Evolutionary conservation across 805 yeast genomes (phyloP), one percentile per base, ranked within the genome.

Genomic region (Myxozyma monticola): DNA sequence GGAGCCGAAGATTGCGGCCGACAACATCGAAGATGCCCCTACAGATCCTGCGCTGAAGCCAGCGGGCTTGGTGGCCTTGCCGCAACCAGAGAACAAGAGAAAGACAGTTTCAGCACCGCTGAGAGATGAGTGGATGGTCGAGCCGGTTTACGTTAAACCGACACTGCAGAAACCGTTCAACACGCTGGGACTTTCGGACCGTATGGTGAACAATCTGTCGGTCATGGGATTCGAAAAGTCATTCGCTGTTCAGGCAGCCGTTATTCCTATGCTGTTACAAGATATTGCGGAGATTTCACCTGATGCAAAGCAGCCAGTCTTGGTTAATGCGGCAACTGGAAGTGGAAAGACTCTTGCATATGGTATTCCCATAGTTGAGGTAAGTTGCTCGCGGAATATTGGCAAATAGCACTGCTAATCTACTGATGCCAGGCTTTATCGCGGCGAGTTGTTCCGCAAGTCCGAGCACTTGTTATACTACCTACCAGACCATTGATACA

Each of bases 311-410:
- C 66, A 54, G 1, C 96, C 93, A 68, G 67, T 89, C 17, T 71
- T 91, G 38, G 96, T 91, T 4, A 90, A 91, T 68, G 96, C 99
- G 1, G 80, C 95, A 9, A 91, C 99, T 0, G 99, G 99, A 37
- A 85, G 96, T 0, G 99, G 99, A 62, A 91, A 91, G 65, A 91
- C 99, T 0, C 71, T 93, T 47, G 95, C 96, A 1, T 91, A 91
- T 63, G 75, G 81, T 43, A 75, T 91, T 1, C 98, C 99, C 1
- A 76, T 93, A 6, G 74, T 93, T 1, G 89, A 90, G 26, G 55
- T 31, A 29, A 8, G 35, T 20, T 14, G 14, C 28, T 29, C 3
- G n/a, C 35, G 24, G 25, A 20, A 8, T 25, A 21, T 3, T n/a
- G 45, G 10, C n/a, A 9, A 18, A 20, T 5, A 10, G 24, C 25